These are phyloP conservation scores for Tolypocladium amazonense DNA, from an alignment of 2,329 filamentous ascomycete species.

Conservation along the genomic window DNA sequence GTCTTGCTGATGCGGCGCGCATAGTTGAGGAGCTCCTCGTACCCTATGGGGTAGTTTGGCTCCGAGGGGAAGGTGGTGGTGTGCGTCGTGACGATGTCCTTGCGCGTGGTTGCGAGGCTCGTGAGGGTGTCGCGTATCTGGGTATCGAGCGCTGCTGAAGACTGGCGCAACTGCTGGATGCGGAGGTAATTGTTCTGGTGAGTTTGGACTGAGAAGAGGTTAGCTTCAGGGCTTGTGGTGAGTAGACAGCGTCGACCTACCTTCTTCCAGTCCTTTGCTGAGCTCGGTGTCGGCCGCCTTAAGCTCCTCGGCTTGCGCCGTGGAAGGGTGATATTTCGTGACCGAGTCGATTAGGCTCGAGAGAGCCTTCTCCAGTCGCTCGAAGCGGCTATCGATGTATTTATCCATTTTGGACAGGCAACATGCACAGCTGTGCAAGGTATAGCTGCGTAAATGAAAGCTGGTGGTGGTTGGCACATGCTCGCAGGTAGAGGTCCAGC, in stretches of 20 bases:
- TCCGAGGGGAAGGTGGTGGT: constrained; percentile 43
- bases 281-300: constrained; percentile 60
- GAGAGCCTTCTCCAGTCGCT: constrained; percentile 56
- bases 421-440: background rate
- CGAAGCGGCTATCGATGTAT: constrained; percentile 50
- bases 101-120: constrained; percentile 61
- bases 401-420: constrained; percentile 42
- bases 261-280: constrained; percentile 51
- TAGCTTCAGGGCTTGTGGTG: background rate
- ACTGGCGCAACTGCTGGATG: constrained; percentile 57
- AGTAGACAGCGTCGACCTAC: constrained; percentile 25
- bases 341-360: constrained; percentile 67
- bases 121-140: constrained; percentile 63
- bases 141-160: constrained; percentile 54
- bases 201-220: constrained; percentile 43
- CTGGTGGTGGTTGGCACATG: constrained; percentile 3
- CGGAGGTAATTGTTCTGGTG: constrained; percentile 68
- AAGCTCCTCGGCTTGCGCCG: constrained; percentile 56
- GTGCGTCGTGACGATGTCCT: constrained; percentile 56
- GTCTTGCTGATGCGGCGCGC: constrained; percentile 72
- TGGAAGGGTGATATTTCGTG: constrained; percentile 69
- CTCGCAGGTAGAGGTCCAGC: background rate
- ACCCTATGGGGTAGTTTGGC: constrained; percentile 47
- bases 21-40: constrained; percentile 65
- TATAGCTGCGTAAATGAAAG: background rate